Conservation (phyloP, 495 filamentous ascomycete genomes). For the Xanthoparmelia taractica region DNA sequence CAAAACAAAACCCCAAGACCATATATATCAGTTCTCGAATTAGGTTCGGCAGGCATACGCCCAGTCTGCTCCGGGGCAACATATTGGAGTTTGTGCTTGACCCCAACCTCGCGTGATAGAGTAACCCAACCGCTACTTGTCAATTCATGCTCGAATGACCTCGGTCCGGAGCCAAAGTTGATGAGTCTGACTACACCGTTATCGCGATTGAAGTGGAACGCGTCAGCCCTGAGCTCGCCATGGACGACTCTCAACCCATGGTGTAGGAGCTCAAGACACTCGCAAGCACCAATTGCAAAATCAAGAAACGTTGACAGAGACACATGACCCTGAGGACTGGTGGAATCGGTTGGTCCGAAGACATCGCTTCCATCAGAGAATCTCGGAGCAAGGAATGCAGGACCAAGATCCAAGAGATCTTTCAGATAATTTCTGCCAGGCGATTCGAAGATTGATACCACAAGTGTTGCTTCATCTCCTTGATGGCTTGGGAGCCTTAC, state of each 20-base stretch:
- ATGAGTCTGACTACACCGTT: slow-evolving; percentile 64
- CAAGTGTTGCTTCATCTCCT: slow-evolving; percentile 54
- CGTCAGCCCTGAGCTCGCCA: slow-evolving; percentile 79
- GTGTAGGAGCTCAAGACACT: slow-evolving; percentile 79
- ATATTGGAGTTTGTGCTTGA: slow-evolving; percentile 76
- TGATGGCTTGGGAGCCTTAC: slow-evolving; percentile 55
- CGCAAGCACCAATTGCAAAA: slow-evolving; percentile 78
- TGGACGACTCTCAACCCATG: slow-evolving; percentile 76
- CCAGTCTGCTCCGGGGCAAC: slow-evolving; percentile 91
- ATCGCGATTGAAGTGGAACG: slow-evolving; percentile 72
- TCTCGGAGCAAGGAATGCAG: slow-evolving; percentile 56
- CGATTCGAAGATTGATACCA: slow-evolving; percentile 72
- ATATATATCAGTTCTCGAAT: slow-evolving; percentile 85
- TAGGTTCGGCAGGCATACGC: slow-evolving; percentile 78
- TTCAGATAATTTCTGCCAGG: slow-evolving; percentile 65
- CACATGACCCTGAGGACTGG: slow-evolving; percentile 47
- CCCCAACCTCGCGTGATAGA: slow-evolving; percentile 68
- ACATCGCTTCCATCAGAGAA: slow-evolving; percentile 41
- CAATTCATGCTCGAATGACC: slow-evolving; percentile 81
- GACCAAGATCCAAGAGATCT: slow-evolving; percentile 65
- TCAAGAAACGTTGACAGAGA: slow-evolving; percentile 69
- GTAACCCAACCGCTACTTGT: slow-evolving; percentile 77
- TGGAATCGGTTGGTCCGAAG: slow-evolving; percentile 25
- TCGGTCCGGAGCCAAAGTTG: slow-evolving; percentile 73
- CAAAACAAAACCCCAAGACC: slow-evolving; percentile 80